Percentiles rank a stretch among this genome's conserved stretches.
Conservation (phyloP, 2,329 filamentous ascomycete species). For the Pezizomycotina sp. region DNA sequence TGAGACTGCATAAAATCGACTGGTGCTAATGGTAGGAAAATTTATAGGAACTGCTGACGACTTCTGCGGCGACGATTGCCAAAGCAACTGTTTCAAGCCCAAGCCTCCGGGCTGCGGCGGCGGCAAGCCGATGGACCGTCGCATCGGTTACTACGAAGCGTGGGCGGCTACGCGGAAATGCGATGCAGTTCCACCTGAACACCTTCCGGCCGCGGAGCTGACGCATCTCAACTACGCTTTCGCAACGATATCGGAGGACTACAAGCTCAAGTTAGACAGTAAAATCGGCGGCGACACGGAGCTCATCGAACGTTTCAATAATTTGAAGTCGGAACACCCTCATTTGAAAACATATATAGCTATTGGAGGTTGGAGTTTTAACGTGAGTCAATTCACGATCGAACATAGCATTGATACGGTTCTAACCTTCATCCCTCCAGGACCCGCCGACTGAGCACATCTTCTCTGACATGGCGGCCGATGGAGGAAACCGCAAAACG, state of each 20-base stretch:
- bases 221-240: slow-evolving; percentile 21
- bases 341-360: slow-evolving; percentile 5
- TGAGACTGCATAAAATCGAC: too few species aligned
- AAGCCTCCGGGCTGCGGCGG: not conserved
- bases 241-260: slow-evolving; percentile 12
- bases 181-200: slow-evolving; percentile 14
- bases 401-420: slow-evolving; percentile 16
- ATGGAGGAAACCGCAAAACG: not conserved
- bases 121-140: too few species aligned
- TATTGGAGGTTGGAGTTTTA: slow-evolving; percentile 11
- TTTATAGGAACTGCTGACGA: not conserved
- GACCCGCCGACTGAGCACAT: not conserved
- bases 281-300: slow-evolving; percentile 6
- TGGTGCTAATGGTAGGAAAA: slow-evolving; percentile 12
- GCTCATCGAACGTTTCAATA: slow-evolving; percentile 1
- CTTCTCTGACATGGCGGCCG: slow-evolving; percentile 2
- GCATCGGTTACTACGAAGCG: slow-evolving; percentile 25
- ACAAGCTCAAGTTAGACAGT: slow-evolving; percentile 1
- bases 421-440: not conserved
- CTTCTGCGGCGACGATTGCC: slow-evolving; percentile 3
- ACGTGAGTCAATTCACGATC: slow-evolving; percentile 27
- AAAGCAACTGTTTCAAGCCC: slow-evolving; percentile 6
- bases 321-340: slow-evolving; percentile 5
- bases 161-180: slow-evolving; percentile 19
- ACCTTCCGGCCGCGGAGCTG: slow-evolving; percentile 11